Evolutionary conservation across 352 stramenopile species (phyloP), one percentile per base, ranked within the genome.

Genomic region (Globisporangium radiosum): DNA sequence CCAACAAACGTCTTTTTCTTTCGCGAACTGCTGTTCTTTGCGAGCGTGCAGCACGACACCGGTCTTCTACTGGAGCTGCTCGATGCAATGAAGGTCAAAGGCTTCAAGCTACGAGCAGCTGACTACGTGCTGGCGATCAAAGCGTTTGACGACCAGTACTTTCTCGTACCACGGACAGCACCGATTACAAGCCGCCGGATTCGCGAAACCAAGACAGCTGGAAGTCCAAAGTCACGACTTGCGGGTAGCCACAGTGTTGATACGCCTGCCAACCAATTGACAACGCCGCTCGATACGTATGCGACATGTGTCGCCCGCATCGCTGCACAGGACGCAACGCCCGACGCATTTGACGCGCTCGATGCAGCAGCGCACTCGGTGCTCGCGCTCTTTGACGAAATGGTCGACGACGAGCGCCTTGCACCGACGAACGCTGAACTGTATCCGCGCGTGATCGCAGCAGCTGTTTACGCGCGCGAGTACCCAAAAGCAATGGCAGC

Each of bases 61-160:
- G 57, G 71, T 19, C 57, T 80, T 45, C 52, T 81, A 57, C 47
- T 65, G 17, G 56, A 68, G 42, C 51, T 85, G 36, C 33, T 90
- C 17, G 65, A 84, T 44, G 77, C 85, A 45, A 88, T 88, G 77
- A 81, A 81, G 54, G 55, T 87, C 47, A 87, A 90, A 47, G 77
- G 80, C 10, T 88, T 79, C 59, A 84, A 82, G 50, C 47, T 88
- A 47, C 77, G 80, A 51, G 57, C 60, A 2, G 64, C 70, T 0
- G 77, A 88, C 60, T 88, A 87, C 59, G 43, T 80, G 48, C 67
- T 70, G 39, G 77, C 75, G 17, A 77, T 85, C 47, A 65, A 69
- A 25, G 54, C 76, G 25, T 77, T 82, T 40, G 80, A 90, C 54
- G 56, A 65, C 19, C 49, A 64, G 7, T 88, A 86, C 50, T 87